Base-by-base conservation (phyloP, 2,329 filamentous ascomycete species). In the Clathrospora elynae region DNA sequence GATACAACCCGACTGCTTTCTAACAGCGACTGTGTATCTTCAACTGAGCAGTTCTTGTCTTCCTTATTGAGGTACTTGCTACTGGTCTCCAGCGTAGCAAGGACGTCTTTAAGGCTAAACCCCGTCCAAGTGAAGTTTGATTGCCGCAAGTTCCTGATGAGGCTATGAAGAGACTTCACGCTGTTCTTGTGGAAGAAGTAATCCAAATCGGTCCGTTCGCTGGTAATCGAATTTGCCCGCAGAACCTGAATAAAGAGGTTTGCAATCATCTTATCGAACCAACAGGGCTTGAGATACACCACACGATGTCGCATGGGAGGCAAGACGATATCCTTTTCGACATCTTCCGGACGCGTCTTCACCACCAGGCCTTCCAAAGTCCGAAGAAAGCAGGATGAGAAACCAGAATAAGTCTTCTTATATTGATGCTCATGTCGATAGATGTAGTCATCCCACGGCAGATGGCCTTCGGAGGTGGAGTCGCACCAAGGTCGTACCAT, bases 41-140 rank as follows among this genome's bases (percentile, higher is more conserved):
- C 76, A 0, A 67, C 38, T 1, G 76, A 78, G 43, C 90, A 84
- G 0, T 71, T 71, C 0, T 87, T 77, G 8, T 78, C 76, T 18
- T 81, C 77, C 40, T 86, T 82, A 2, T 71, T 66, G 9, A 95
- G 62, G 57, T 96, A 96, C 23, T 76, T 75, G 36, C 79, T 75
- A 1, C 86, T 85, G 22, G 83, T 84, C 18, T 86, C 77, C 1
- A 93, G 67, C 0, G 87, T 81, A 18, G 75, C 81, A 2, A 68
- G 49, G 3, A 96, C 80, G 42, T 90, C 83, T 1, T 76, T 72
- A 0, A 74, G 68, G 0, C 82, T 81, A 58, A 87, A 90, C 33
- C 90, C 91, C 0, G 86, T 86, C 71, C 88, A 91, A 67, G 92
- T 95, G 62, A 96, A 95, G 34, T 87, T 89, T 5, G 88, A 85